Percentiles rank a stretch among this genome's conserved stretches.
Conservation (phyloP, 768 basidiomycete genomes). For the Psilocybe azurescens region DNA sequence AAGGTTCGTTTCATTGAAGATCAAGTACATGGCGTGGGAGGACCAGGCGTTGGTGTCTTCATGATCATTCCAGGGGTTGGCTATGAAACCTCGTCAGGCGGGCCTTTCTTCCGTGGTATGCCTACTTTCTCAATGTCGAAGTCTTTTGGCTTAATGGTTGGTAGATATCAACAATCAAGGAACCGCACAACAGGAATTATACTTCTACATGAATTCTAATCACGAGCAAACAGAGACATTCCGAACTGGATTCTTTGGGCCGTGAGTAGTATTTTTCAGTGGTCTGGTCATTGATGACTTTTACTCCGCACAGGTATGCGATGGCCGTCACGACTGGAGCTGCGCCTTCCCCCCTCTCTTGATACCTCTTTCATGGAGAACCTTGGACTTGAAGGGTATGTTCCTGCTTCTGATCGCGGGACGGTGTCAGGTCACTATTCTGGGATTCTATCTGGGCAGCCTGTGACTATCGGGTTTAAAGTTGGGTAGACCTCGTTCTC, state of each 20-base stretch:
- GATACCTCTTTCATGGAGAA: constrained; percentile 50
- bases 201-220: constrained; percentile 53
- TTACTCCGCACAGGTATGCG: constrained; percentile 37
- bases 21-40: constrained; percentile 54
- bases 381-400: constrained; percentile 49
- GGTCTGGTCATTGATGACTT: constrained; percentile 1
- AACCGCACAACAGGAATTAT: constrained; percentile 50
- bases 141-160: no score
- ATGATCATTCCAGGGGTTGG: constrained; percentile 50
- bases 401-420: constrained; percentile 48
- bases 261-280: constrained; percentile 29
- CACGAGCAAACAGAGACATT: constrained; percentile 52
- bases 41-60: constrained; percentile 47
- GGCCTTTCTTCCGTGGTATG: constrained; percentile 52
- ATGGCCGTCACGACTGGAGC: constrained; percentile 47
- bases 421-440: constrained; percentile 48
- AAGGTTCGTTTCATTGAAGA: constrained; percentile 56
- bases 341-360: constrained; percentile 41
- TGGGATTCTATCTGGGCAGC: constrained; percentile 43
- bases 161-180: constrained; percentile 55
- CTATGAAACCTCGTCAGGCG: constrained; percentile 53
- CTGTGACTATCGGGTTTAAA: constrained; percentile 49
- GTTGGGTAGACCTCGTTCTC: constrained; percentile 21
- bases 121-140: not conserved
- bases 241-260: constrained; percentile 53